Conservation (phyloP, 805 yeast genomes). For the Tetrapisispora pingtungensis region DNA sequence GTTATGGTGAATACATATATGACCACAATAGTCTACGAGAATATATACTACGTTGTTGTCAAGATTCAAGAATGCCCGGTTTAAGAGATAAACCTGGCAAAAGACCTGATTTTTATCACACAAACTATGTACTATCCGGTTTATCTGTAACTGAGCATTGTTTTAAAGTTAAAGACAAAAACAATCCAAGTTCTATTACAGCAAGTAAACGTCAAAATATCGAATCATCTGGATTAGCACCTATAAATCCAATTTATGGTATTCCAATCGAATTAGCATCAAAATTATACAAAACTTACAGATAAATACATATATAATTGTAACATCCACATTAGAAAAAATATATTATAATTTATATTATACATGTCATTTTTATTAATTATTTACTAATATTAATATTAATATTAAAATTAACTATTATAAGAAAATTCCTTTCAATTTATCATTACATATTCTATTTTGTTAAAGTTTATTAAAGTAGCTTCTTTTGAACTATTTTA, state of each 20-base stretch:
- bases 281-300: conserved; percentile 20
- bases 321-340: not conserved
- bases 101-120: conserved; percentile 77
- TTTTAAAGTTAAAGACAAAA: conserved; percentile 3
- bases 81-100: conserved; percentile 81
- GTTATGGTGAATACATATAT: conserved; percentile 26
- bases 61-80: conserved; percentile 53
- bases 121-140: conserved; percentile 77
- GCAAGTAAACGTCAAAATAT: not conserved
- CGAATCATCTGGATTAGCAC: conserved; percentile 7
- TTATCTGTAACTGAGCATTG: conserved; percentile 30
- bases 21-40: conserved; percentile 49
- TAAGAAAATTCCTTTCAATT: no score
- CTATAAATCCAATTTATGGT: conserved; percentile 51
- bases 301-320: not conserved
- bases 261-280: conserved; percentile 39
- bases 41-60: conserved; percentile 72
- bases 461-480: not conserved
- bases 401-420: no score
- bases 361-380: no score
- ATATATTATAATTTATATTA: no score
- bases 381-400: no score
- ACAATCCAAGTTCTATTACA: conserved; percentile 1
- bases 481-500: not conserved
- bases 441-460: no score